Base-by-base conservation (phyloP, 1,139 yeast species). In the Magnusiomyces sp. region DNA sequence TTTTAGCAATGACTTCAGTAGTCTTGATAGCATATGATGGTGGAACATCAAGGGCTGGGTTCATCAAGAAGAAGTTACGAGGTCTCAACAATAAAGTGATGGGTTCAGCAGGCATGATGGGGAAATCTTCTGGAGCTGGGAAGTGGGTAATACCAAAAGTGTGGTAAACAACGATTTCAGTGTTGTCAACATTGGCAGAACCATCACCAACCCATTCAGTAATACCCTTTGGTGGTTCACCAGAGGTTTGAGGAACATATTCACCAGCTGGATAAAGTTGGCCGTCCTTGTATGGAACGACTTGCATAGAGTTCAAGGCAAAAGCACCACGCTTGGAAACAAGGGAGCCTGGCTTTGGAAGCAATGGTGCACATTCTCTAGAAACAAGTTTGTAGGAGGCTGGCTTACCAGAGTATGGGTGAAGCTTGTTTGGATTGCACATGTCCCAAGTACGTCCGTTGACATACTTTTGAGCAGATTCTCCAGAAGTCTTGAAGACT, bases 121-220 rank as follows among this genome's bases (percentile, higher is more conserved):
- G 92, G 81, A 83, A 85, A 69, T 84, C 95, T 71, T 84, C 94
- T 54, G 94, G 92, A 11, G 90, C 81, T 54, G 95, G 95, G 77
- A 83, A 81, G 64, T 84, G 95, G 42, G 92, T 81, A 57, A 84
- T 77, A 62, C 94, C 94, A 63, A 84, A 84, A 37, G 90, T 83
- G 67, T 83, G 92, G 80, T 81, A 85, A 60, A 81, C 69, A 47
- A 83, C 74, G 56, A 83, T 75, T 64, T 83, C 90, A 40, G 84
- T 79, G 68, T 83, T 76, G 59, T 81, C 85, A 61, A 83, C 71
- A 19, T 66, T 66, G 48, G 76, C 88, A 9, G 69, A 54, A 52
- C 87, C 88, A 58, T 81, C 82, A 50, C 83, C 87, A 55, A 80
- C 71, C 89, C 89, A 83, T 58, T 79, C 75, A 65, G 81, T 76